A percentile compares a stretch with the other conserved stretches of the same genome.
phyloP scores from a whole-genome alignment of 768 basidiomycete species.

The Russula foetens region DNA sequence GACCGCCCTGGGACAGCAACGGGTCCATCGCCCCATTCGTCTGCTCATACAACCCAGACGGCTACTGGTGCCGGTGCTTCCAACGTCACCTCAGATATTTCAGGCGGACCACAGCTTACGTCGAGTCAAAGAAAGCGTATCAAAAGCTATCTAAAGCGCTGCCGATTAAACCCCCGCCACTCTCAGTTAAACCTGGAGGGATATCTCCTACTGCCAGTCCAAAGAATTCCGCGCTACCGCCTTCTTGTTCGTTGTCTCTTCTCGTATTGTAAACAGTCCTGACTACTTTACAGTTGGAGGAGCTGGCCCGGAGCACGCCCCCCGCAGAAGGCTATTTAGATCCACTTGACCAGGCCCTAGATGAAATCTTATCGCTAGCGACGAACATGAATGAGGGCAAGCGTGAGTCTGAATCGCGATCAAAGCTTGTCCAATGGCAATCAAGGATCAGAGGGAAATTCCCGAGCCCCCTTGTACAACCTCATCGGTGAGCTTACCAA shows the following conservation, averaged over 20 bases:
- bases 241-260: slow-evolving; percentile 57
- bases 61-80: slow-evolving; percentile 35
- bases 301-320: slow-evolving; percentile 79
- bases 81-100: slow-evolving; percentile 28
- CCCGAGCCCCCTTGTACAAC: slow-evolving; percentile 96
- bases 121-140: slow-evolving; percentile 84
- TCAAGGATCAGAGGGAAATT: slow-evolving; percentile 83
- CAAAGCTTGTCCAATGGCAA: slow-evolving; percentile 89
- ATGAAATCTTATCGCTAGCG: slow-evolving; percentile 82
- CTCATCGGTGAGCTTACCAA: slow-evolving; percentile 65
- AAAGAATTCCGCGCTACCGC: slow-evolving; percentile 95
- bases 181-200: slow-evolving; percentile 92
- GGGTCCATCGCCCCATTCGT: slow-evolving; percentile 34
- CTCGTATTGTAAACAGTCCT: not conserved
- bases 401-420: slow-evolving; percentile 86
- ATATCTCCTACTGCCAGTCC: slow-evolving; percentile 89
- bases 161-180: slow-evolving; percentile 81
- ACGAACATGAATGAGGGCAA: slow-evolving; percentile 98
- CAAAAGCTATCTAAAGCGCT: slow-evolving; percentile 82
- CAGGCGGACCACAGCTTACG: slow-evolving; percentile 49
- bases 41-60: slow-evolving; percentile 47
- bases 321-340: slow-evolving; percentile 67
- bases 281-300: slow-evolving; percentile 55
- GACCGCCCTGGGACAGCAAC: slow-evolving; percentile 39
- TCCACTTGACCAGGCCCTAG: slow-evolving; percentile 74